Conservation (phyloP, 352 stramenopile genomes). For the Globisporangium solare region DNA sequence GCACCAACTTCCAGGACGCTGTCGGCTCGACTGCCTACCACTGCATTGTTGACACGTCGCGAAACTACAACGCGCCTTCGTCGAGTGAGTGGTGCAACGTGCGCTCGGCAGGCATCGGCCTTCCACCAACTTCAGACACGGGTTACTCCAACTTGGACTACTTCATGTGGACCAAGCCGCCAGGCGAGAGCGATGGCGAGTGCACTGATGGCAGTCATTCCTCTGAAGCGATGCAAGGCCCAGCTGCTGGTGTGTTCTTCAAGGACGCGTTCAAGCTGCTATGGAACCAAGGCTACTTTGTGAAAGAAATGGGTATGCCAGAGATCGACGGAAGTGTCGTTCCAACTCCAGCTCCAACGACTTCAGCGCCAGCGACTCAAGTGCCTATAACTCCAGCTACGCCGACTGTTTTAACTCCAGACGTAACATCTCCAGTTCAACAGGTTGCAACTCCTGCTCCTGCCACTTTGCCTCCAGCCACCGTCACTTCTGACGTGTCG, state of each 20-base stretch:
- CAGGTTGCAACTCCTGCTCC: no score
- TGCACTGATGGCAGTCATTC: constrained; percentile 41
- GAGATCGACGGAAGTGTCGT: neutral
- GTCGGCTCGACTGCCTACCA: constrained; percentile 40
- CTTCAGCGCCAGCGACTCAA: neutral
- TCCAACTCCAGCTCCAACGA: neutral
- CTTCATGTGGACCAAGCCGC: constrained; percentile 65
- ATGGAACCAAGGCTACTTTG: constrained; percentile 72
- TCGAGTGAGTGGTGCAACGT: constrained; percentile 70
- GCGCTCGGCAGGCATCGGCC: constrained; percentile 47
- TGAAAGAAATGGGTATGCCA: constrained; percentile 10
- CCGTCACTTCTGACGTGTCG: neutral
- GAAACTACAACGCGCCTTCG: constrained; percentile 42
- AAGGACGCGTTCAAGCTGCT: constrained; percentile 41
- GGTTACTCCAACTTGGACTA: constrained; percentile 52
- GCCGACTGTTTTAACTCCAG: no score
- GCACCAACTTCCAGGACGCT: constrained; percentile 44
- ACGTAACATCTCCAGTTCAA: no score
- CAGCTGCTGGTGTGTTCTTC: constrained; percentile 53
- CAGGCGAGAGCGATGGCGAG: constrained; percentile 58
- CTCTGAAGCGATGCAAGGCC: constrained; percentile 25
- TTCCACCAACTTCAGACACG: constrained; percentile 41
- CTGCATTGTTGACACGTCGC: constrained; percentile 65
- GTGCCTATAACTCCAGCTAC: neutral
- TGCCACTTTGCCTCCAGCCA: neutral